Evolutionary conservation across 2,329 filamentous ascomycete genomes (phyloP).

Genomic region (Dothiorella sarmentorum): DNA sequence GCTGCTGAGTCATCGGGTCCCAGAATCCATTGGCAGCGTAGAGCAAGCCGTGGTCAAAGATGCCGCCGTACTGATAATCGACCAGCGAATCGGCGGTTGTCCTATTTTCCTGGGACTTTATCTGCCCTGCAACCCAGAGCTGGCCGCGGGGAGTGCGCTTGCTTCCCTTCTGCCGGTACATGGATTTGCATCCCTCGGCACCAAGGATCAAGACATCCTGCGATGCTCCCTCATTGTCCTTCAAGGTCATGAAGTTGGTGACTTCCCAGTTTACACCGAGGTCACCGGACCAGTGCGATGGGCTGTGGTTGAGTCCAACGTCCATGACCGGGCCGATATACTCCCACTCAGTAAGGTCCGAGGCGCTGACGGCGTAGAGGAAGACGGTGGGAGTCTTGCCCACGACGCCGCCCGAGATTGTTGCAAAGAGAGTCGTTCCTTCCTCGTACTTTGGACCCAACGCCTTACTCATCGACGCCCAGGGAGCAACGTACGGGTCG

Average conservation of each 20-base stretch:
- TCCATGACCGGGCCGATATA: constrained; percentile 46
- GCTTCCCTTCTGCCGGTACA: constrained; percentile 16
- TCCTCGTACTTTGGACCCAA: constrained; percentile 19
- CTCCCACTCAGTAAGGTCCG: constrained; percentile 43
- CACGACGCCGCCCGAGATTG: constrained; percentile 48
- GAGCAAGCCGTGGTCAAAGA: constrained; percentile 48
- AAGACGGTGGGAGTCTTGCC: constrained; percentile 45
- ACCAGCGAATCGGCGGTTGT: constrained; percentile 20
- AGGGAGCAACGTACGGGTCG: constrained; percentile 39
- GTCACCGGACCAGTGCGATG: constrained; percentile 49
- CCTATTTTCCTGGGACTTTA: constrained; percentile 18
- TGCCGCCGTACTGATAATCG: constrained; percentile 42
- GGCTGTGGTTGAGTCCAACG: constrained; percentile 37
- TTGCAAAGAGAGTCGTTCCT: constrained; percentile 42
- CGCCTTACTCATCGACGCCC: constrained; percentile 27
- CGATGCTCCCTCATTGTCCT: constrained; percentile 24
- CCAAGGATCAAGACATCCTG: constrained; percentile 46
- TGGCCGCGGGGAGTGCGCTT: constrained; percentile 29
- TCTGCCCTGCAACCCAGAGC: constrained; percentile 45
- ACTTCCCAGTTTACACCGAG: constrained; percentile 53
- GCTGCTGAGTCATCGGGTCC: constrained; percentile 41
- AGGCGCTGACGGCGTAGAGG: constrained; percentile 43
- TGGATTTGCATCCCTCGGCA: constrained; percentile 41
- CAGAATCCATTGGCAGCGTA: constrained; percentile 51
- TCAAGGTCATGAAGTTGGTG: constrained; percentile 45